phyloP scores from a whole-genome alignment of 768 basidiomycete genomes.

The Harrya chromipes region DNA sequence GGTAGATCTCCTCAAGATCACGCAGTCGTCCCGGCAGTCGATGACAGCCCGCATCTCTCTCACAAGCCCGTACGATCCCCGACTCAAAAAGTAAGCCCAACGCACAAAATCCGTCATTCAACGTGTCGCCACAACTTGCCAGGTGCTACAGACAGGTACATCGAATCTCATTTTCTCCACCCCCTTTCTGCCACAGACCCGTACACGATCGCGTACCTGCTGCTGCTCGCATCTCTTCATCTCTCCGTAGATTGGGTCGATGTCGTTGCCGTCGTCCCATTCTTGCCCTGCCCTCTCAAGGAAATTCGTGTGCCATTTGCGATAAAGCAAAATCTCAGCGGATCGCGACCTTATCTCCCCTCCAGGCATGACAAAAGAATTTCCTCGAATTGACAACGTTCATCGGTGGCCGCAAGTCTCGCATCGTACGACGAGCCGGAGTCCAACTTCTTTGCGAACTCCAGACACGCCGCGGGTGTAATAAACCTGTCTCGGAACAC shows the following conservation, averaged over 20 bases:
- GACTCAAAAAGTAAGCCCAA: constrained; percentile 21
- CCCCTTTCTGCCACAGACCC: constrained; percentile 26
- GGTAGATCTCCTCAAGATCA: constrained; percentile 26
- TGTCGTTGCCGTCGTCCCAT: constrained; percentile 14
- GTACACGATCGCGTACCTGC: constrained; percentile 7
- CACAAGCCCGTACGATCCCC: constrained; percentile 1
- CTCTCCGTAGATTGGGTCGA: constrained; percentile 10
- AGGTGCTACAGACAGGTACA: constrained; percentile 8
- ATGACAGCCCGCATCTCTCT: constrained; percentile 10
- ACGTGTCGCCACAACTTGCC: not conserved
- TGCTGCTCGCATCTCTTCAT: constrained; percentile 3
- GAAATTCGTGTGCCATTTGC: constrained; percentile 5
- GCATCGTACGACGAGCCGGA: constrained; percentile 11
- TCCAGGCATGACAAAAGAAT: constrained; percentile 6
- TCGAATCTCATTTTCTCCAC: constrained; percentile 24
- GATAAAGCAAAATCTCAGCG: constrained; percentile 21
- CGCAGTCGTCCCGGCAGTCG: constrained; percentile 19
- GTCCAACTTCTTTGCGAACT: constrained; percentile 18
- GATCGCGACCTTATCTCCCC: constrained; percentile 33
- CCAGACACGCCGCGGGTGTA: constrained; percentile 25
- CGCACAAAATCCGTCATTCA: constrained; percentile 1
- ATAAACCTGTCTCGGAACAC: constrained; percentile 19
- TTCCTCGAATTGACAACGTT: constrained; percentile 12
- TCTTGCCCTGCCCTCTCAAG: constrained; percentile 3
- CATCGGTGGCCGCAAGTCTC: constrained; percentile 17